phyloP scores from a whole-genome alignment of 352 stramenopile species.

The Phytophthora melonis region DNA sequence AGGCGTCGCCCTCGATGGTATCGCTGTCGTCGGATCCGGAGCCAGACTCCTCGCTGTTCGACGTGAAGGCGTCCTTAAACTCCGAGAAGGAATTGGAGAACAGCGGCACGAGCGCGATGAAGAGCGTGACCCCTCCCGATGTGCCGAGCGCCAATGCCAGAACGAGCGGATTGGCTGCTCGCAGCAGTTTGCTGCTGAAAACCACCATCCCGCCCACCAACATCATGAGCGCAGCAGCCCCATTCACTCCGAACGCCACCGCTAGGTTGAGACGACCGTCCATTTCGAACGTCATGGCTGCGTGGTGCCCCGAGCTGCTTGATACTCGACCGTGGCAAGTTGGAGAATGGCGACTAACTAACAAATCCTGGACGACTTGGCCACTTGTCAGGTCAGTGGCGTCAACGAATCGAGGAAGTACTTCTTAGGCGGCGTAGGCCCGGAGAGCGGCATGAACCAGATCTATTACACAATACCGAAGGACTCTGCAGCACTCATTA shows the following conservation, averaged over 20 bases:
- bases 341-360: conserved; percentile 23
- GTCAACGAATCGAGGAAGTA: conserved; percentile 6
- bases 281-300: conserved; percentile 25
- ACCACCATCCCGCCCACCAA: conserved; percentile 63
- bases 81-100: conserved; percentile 49
- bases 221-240: conserved; percentile 52
- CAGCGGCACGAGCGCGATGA: conserved; percentile 71
- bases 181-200: conserved; percentile 59
- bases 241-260: conserved; percentile 47
- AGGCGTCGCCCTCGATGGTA: conserved; percentile 48
- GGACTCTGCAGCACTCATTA: conserved; percentile 1
- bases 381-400: conserved; percentile 9
- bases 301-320: background rate
- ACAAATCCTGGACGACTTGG: conserved; percentile 1
- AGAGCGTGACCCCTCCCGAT: conserved; percentile 71
- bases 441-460: conserved; percentile 6
- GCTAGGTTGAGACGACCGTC: conserved; percentile 15
- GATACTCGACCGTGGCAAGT: conserved; percentile 14
- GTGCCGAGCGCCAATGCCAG: conserved; percentile 61
- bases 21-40: conserved; percentile 20
- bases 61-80: conserved; percentile 44
- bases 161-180: conserved; percentile 52
- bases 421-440: conserved; percentile 1
- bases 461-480: background rate
- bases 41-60: conserved; percentile 14